These are phyloP conservation scores for Apodospora peruviana DNA, from an alignment of 495 filamentous ascomycete genomes.

Conservation along the genomic window DNA sequence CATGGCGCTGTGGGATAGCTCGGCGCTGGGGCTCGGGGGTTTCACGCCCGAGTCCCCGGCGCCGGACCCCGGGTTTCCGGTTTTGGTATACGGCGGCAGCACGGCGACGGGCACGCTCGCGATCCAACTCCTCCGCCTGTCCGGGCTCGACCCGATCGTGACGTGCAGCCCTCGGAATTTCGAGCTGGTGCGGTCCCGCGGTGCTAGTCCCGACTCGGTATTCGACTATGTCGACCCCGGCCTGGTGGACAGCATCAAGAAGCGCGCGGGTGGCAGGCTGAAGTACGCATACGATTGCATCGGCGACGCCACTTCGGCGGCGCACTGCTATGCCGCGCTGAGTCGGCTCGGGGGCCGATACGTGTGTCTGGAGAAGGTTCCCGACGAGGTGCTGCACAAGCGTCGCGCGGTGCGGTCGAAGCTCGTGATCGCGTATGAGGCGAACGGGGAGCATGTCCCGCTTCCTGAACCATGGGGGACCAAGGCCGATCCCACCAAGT, in stretches of 20 bases:
- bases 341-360: background rate
- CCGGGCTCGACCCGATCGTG: slow-evolving; percentile 41
- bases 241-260: background rate
- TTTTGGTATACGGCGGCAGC: slow-evolving; percentile 42
- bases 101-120: slow-evolving; percentile 41
- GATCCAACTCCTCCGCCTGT: slow-evolving; percentile 35
- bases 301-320: background rate
- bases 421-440: background rate
- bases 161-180: slow-evolving; percentile 55
- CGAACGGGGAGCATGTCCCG: background rate
- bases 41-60: background rate
- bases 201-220: slow-evolving; percentile 36
- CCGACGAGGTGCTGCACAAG: background rate
- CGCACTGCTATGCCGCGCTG: background rate
- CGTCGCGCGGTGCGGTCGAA: background rate
- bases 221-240: slow-evolving; percentile 45
- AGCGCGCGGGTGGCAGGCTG: background rate
- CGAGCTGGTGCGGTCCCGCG: slow-evolving; percentile 43
- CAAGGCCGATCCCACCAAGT: background rate
- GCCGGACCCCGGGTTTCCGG: slow-evolving; percentile 18
- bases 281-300: background rate
- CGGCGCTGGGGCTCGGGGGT: background rate
- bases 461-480: background rate
- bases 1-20: background rate
- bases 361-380: background rate